phyloP scores from a whole-genome alignment of 2,329 filamentous ascomycete species.

The Colletotrichum zoysiae region DNA sequence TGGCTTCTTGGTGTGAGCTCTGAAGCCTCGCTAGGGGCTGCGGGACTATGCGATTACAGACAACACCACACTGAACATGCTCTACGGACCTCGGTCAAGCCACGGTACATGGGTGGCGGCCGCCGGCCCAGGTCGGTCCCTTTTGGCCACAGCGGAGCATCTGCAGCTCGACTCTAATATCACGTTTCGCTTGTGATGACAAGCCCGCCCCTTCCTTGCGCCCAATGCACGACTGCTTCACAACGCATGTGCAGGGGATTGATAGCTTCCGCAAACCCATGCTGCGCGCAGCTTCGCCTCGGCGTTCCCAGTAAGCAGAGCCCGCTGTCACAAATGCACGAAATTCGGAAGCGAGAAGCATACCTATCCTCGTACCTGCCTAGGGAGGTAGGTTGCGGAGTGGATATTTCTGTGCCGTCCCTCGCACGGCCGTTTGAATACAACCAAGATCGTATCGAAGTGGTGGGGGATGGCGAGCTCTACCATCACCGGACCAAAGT shows the following conservation, averaged over 20 bases:
- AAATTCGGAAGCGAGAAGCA: neutral
- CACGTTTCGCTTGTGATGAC: conserved; percentile 33
- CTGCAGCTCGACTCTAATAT: conserved; percentile 21
- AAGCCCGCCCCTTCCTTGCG: conserved; percentile 13
- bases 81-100: conserved; percentile 6
- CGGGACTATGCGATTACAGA: conserved; percentile 4
- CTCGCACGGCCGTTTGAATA: neutral
- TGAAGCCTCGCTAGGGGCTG: neutral
- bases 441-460: neutral
- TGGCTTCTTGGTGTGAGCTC: neutral
- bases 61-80: conserved; percentile 8
- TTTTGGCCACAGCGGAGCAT: conserved; percentile 24
- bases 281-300: conserved; percentile 4
- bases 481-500: neutral
- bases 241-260: conserved; percentile 16
- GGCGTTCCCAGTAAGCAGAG: neutral
- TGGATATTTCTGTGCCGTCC: neutral
- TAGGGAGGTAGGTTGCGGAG: conserved; percentile 6
- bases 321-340: conserved; percentile 1
- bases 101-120: conserved; percentile 11
- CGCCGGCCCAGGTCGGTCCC: neutral
- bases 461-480: neutral
- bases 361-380: too few relatives aligned
- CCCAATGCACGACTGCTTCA: conserved; percentile 26
- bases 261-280: conserved; percentile 25